Evolutionary conservation across 1,284 basidiomycete species (phyloP), one percentile per base, ranked within the genome.

Genomic region (Sanghuangporus baumii): DNA sequence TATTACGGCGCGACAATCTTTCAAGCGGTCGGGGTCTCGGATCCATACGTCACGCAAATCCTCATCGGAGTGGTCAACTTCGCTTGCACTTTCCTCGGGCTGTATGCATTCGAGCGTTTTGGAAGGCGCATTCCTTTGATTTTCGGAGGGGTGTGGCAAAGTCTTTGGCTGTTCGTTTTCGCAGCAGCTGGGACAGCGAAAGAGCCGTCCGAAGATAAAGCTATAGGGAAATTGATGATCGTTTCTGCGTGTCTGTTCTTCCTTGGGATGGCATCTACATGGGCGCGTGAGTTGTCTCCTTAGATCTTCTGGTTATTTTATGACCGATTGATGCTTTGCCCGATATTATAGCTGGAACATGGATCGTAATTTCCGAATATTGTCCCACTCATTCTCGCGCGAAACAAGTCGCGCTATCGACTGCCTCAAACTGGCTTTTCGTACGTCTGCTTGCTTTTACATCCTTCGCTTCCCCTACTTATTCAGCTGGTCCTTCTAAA

Each of bases 161-260:
- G 83, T 0, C 74, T 76, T 8, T 93, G 91, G 89, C 77, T 93
- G n/a, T 87, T 92, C 69, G 83, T 91, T 23, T 93, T 89, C 70
- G 89, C 89, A 0, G 81, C 85, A 6, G 89, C 87, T 2, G 91
- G 89, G 31, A 89, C 86, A 1, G 85, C 83, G 0, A 81, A 82
- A 63, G 77, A 86, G 66, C 87, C 88, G 0, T 70, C 70, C 58
- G 71, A 67, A 1, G 76, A 85, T 69, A 64, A 77, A 40, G 70
- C 68, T 12, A 83, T 85, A 52, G 88, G 86, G 38, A 82, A 80
- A 68, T 72, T 91, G 26, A 87, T 92, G 83, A 91, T 93, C 67
- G 82, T 89, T 66, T 79, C 83, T n/a, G 86, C 89, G 0, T 91
- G 88, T 70, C 69, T 93, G 69, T 92, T 92, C 76, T 92, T 93